phyloP scores from a whole-genome alignment of 2,329 filamentous ascomycete species.

The Claviceps maximensis region DNA sequence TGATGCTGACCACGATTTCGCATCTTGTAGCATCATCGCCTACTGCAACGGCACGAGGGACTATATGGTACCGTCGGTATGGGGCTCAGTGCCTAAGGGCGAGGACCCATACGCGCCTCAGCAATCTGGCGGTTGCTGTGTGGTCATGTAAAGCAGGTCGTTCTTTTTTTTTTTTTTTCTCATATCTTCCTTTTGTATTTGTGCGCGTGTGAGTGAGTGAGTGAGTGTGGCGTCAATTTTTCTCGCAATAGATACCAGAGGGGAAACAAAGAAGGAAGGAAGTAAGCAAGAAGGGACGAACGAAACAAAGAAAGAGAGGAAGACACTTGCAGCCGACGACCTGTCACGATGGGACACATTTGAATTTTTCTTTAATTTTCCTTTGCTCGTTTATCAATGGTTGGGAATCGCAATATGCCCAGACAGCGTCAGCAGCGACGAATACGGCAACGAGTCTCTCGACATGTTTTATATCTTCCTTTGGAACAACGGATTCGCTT shows the following conservation, averaged over 20 bases:
- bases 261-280: neutral
- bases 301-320: constrained; percentile 1
- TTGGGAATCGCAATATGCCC: neutral
- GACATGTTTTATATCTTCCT: constrained; percentile 4
- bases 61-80: constrained; percentile 97
- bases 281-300: neutral
- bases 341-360: constrained; percentile 2
- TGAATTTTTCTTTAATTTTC: neutral
- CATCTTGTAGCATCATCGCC: constrained; percentile 63
- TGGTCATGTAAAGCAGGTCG: constrained; percentile 60
- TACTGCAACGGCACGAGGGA: constrained; percentile 98
- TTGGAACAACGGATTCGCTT: neutral
- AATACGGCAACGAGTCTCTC: neutral
- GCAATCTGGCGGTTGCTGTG: constrained; percentile 84
- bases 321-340: constrained; percentile 1
- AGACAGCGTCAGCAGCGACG: neutral
- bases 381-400: constrained; percentile 1
- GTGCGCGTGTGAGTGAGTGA: neutral
- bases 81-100: constrained; percentile 85
- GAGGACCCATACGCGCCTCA: constrained; percentile 98
- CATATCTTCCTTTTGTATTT: neutral
- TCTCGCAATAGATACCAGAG: constrained; percentile 2
- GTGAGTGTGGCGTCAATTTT: constrained; percentile 1
- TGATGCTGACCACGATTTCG: constrained; percentile 1
- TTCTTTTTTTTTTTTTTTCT: neutral